Base-by-base conservation (phyloP, 352 stramenopile genomes). In the Phytophthora melonis region DNA sequence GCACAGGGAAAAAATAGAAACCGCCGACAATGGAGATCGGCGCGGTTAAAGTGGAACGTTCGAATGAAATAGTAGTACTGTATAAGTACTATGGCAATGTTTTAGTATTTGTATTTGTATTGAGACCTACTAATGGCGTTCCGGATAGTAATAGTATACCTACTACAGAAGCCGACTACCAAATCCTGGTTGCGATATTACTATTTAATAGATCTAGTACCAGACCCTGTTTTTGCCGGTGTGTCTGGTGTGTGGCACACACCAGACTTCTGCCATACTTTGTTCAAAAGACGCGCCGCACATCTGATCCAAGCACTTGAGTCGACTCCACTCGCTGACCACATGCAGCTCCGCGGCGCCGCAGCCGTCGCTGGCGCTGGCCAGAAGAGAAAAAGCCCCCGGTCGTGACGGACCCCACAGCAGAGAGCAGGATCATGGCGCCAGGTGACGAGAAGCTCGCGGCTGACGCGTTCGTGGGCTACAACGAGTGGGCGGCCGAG, bases 401-500 rank as follows among this genome's bases (percentile, higher is more conserved):
- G 54, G 53, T 11, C 19, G 50, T 9, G 61, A 55, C 19, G 34
- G 34, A 41, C 34, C 9, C 34, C 34, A 14, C 27, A 39, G 18
- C 14, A 18, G 9, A 25, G 36, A 1, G 10, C 47, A 54, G 47
- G 3, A 45, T 18, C 27, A 79, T 79, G 72, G 52, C 66, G 10
- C 67, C 50, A 45, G 57, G 49, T n/a, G 58, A 76, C 45, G 67
- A 75, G 25, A 68, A 78, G 27, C 1, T 18, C 10, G 49, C 39
- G 11, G 27, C 21, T 3, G 75, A 81, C 58, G 76, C 63, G 19
- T 88, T 90, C 50, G 72, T 94, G n/a, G 87, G 88, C 43, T 95
- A 91, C 71, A 91, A 95, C 62, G 87, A 92, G 75, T 95, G 88
- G 88, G 88, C 88, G 3, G 55, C 65, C 13, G 66, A 77, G 52